A percentile compares a stretch with the other conserved stretches of the same genome.
Evolutionary conservation across 352 stramenopile species (phyloP).

Genomic region (Pelagophyceae sp.): DNA sequence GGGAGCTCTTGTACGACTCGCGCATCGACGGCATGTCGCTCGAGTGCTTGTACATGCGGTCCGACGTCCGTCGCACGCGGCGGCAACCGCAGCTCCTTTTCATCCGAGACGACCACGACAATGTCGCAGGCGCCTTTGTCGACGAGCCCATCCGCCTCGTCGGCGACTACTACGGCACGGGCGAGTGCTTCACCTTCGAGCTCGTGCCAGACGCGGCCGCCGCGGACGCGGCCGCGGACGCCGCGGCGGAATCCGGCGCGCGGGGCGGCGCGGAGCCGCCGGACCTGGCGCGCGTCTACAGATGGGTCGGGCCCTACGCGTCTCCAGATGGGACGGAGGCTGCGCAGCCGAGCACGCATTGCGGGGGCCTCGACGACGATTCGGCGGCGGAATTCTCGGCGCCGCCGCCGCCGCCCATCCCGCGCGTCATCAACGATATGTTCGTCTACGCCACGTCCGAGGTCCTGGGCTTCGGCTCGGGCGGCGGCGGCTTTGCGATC

Average conservation of each 20-base stretch:
- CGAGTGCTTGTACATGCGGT: background rate
- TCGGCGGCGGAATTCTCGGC: background rate
- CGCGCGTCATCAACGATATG: background rate
- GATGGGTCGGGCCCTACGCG: background rate
- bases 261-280: background rate
- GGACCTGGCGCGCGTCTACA: background rate
- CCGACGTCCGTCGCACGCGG: background rate
- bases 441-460: background rate
- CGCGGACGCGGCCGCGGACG: background rate
- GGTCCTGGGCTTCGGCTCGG: conserved; percentile 11
- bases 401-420: background rate
- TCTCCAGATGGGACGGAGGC: no score
- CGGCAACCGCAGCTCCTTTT: background rate
- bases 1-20: conserved; percentile 3
- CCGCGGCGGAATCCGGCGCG: background rate
- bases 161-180: conserved; percentile 5
- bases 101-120: background rate
- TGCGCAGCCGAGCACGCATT: no score
- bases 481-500: conserved; percentile 1
- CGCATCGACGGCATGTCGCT: background rate
- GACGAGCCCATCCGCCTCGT: conserved; percentile 6
- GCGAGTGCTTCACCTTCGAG: conserved; percentile 5
- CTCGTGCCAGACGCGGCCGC: background rate
- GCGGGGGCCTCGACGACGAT: background rate
- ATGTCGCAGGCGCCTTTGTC: conserved; percentile 4